phyloP scores from a whole-genome alignment of 2,329 filamentous ascomycete species.

The Cercospora zeina region DNA sequence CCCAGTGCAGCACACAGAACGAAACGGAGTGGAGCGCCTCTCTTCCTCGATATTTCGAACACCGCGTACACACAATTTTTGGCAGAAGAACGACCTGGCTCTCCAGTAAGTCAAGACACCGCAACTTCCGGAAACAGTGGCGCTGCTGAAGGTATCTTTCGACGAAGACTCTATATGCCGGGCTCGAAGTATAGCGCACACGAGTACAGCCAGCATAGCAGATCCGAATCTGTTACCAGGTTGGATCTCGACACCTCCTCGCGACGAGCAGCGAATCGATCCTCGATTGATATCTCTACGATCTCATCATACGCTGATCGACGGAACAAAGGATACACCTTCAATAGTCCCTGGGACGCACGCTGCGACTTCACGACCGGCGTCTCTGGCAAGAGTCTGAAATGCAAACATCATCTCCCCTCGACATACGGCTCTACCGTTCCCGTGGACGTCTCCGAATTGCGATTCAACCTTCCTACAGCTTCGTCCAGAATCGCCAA shows the following conservation, averaged over 20 bases:
- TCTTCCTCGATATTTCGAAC: slow-evolving; percentile 59
- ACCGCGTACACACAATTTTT: slow-evolving; percentile 62
- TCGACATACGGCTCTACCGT: slow-evolving; percentile 37
- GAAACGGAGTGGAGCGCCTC: slow-evolving; percentile 45
- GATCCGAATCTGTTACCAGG: slow-evolving; percentile 16
- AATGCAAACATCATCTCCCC: slow-evolving; percentile 36
- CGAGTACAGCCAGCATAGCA: slow-evolving; percentile 43
- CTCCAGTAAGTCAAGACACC: slow-evolving; percentile 35
- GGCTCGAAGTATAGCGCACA: slow-evolving; percentile 45
- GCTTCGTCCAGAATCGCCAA: slow-evolving; percentile 39
- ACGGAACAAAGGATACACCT: slow-evolving; percentile 67
- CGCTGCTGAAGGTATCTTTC: slow-evolving; percentile 44
- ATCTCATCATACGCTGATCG: slow-evolving; percentile 41
- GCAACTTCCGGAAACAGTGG: slow-evolving; percentile 30
- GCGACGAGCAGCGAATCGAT: neutral
- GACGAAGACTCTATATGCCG: slow-evolving; percentile 52
- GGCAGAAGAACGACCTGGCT: slow-evolving; percentile 34
- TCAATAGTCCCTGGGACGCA: slow-evolving; percentile 82
- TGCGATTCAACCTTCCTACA: slow-evolving; percentile 84
- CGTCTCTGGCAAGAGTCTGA: slow-evolving; percentile 62
- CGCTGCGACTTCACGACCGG: slow-evolving; percentile 83
- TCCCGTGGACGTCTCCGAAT: slow-evolving; percentile 67
- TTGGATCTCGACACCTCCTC: slow-evolving; percentile 14
- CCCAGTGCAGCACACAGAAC: slow-evolving; percentile 34
- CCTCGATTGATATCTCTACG: neutral